A percentile compares a stretch with the other conserved stretches of the same genome.
Evolutionary conservation across 495 filamentous ascomycete species (phyloP).

Genomic region (Penicillium herquei): DNA sequence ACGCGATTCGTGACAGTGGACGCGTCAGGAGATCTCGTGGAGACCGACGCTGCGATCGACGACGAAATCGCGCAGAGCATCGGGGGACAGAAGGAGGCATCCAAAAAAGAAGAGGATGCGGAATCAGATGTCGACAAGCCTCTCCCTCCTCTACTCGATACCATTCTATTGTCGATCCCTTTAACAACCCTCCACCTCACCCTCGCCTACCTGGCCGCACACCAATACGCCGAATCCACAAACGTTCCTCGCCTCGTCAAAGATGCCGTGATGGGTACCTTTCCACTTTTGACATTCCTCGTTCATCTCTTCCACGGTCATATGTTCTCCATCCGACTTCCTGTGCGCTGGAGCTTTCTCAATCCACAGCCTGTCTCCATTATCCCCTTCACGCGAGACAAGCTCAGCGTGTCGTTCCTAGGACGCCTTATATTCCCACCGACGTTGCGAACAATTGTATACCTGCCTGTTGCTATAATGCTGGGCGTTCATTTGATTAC

Average conservation of each 20-base stretch:
- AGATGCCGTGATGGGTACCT: slow-evolving; percentile 35
- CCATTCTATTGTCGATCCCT: slow-evolving; percentile 56
- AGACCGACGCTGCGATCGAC: slow-evolving; percentile 24
- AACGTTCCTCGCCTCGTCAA: slow-evolving; percentile 54
- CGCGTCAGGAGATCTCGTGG: slow-evolving; percentile 31
- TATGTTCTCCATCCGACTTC: slow-evolving; percentile 31
- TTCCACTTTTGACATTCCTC: slow-evolving; percentile 43
- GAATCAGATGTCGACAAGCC: slow-evolving; percentile 22
- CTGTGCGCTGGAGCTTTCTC: slow-evolving; percentile 6
- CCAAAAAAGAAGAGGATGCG: slow-evolving; percentile 3
- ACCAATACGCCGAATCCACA: slow-evolving; percentile 79
- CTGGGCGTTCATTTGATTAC: slow-evolving; percentile 77
- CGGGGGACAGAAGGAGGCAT: slow-evolving; percentile 4
- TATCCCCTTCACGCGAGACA: slow-evolving; percentile 30
- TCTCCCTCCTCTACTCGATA: slow-evolving; percentile 45
- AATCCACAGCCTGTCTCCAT: slow-evolving; percentile 21
- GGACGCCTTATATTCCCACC: slow-evolving; percentile 37
- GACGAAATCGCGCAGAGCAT: slow-evolving; percentile 10
- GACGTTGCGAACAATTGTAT: slow-evolving; percentile 31
- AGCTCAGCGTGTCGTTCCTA: slow-evolving; percentile 32
- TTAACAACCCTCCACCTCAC: slow-evolving; percentile 82
- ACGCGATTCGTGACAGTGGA: slow-evolving; percentile 42
- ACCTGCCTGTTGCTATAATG: slow-evolving; percentile 55
- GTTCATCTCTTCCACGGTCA: slow-evolving; percentile 49
- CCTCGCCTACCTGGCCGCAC: slow-evolving; percentile 83